A percentile compares a stretch with the other conserved stretches of the same genome.
Evolutionary conservation across 2,329 filamentous ascomycete genomes (phyloP).

Genomic region (Phoma sp.): DNA sequence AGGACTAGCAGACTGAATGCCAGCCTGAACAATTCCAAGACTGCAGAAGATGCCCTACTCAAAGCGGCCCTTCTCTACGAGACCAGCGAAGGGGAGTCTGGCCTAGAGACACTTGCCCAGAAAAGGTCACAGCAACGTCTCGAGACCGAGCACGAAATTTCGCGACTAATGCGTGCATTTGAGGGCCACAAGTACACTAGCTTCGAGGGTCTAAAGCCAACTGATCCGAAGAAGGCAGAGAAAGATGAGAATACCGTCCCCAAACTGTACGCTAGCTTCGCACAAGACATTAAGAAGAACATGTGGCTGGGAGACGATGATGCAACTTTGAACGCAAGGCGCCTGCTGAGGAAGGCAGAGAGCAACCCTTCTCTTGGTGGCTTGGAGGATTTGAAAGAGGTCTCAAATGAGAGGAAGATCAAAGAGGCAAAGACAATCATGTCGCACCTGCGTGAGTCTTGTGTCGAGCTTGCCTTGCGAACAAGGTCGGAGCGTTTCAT

Average conservation of each 20-base stretch:
- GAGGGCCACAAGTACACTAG: conserved; percentile 21
- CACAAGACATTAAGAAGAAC: conserved; percentile 20
- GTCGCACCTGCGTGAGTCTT: conserved; percentile 27
- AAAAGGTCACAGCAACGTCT: conserved; percentile 27
- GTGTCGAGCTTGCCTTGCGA: conserved; percentile 28
- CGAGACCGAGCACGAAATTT: conserved; percentile 22
- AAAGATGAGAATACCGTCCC: conserved; percentile 12
- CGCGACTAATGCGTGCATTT: conserved; percentile 22
- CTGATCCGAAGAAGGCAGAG: conserved; percentile 9
- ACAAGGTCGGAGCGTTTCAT: conserved; percentile 36
- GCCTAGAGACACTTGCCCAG: conserved; percentile 20
- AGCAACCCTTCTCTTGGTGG: conserved; percentile 2
- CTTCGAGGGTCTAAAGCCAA: conserved; percentile 7
- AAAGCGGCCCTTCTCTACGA: conserved; percentile 48
- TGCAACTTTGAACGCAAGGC: conserved; percentile 11
- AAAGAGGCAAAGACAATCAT: conserved; percentile 26
- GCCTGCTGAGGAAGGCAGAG: conserved; percentile 20
- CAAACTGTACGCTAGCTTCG: conserved; percentile 30
- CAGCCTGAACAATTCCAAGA: conserved; percentile 55
- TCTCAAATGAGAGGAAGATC: conserved; percentile 6
- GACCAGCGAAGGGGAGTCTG: conserved; percentile 21
- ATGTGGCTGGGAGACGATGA: conserved; percentile 36
- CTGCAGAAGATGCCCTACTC: conserved; percentile 62
- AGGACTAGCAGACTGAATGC: conserved; percentile 52
- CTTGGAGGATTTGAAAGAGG: conserved; percentile 12